Conservation (phyloP, 73 alveolate genomes). For the Halteria grandinella region DNA sequence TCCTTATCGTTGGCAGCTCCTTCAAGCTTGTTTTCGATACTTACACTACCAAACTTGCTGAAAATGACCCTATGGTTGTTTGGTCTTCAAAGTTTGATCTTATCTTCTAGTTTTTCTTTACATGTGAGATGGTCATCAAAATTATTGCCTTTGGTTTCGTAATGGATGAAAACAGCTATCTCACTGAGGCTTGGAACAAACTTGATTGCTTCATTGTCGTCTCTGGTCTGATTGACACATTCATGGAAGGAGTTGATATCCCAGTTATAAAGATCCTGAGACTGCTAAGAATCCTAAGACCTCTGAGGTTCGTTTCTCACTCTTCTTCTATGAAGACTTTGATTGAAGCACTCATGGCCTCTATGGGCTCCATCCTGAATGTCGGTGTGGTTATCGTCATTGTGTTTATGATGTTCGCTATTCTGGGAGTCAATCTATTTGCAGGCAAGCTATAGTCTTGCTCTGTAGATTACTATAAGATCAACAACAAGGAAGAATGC, state of each 20-base stretch:
- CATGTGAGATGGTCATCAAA: slow-evolving; percentile 85
- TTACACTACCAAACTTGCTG: slow-evolving; percentile 48
- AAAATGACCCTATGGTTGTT: slow-evolving; percentile 22
- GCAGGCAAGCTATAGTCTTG: slow-evolving; percentile 80
- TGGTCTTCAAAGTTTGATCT: slow-evolving; percentile 68
- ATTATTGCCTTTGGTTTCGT: slow-evolving; percentile 91
- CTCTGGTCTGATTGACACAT: slow-evolving; percentile 85
- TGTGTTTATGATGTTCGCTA: slow-evolving; percentile 77
- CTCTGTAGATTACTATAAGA: slow-evolving; percentile 15
- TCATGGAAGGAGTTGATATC: slow-evolving; percentile 69
- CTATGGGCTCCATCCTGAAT: slow-evolving; percentile 86
- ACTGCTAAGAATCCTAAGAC: slow-evolving; percentile 92
- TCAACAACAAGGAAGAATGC: slow-evolving; percentile 19
- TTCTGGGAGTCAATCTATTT: slow-evolving; percentile 75
- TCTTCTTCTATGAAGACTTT: slow-evolving; percentile 86
- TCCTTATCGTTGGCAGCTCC: slow-evolving; percentile 80
- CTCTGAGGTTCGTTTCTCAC: slow-evolving; percentile 91
- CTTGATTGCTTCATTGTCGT: slow-evolving; percentile 94
- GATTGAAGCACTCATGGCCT: slow-evolving; percentile 86
- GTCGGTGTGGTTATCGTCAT: slow-evolving; percentile 78
- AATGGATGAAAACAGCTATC: slow-evolving; percentile 84
- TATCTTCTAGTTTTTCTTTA: slow-evolving; percentile 81
- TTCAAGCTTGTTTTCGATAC: slow-evolving; percentile 89
- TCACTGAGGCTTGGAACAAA: slow-evolving; percentile 94
- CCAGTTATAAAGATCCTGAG: slow-evolving; percentile 84